These are phyloP conservation scores for Narthecium ossifragum DNA, from an alignment of 106 monocot genomes.

Conservation along the genomic window DNA sequence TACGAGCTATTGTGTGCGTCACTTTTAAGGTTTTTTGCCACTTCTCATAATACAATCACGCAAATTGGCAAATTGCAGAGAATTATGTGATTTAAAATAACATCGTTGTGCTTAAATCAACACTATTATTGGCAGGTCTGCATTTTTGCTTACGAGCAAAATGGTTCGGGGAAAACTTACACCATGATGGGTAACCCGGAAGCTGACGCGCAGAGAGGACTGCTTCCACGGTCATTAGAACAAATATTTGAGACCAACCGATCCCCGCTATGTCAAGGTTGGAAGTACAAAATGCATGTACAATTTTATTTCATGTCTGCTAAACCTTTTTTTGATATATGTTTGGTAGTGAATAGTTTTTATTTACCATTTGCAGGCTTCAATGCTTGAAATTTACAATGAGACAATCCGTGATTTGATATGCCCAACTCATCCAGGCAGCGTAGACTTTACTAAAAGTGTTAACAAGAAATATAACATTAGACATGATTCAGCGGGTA, in stretches of 20 bases:
- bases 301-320: too few relatives aligned
- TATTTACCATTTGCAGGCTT: slow-evolving; percentile 38
- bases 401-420: slow-evolving; percentile 86
- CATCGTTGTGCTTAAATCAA: too few relatives aligned
- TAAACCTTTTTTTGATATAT: too few relatives aligned
- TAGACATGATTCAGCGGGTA: slow-evolving; percentile 75
- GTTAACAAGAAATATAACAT: slow-evolving; percentile 67
- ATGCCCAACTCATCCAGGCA: slow-evolving; percentile 15
- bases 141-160: slow-evolving; percentile 98
- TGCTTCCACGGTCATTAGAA: slow-evolving; percentile 86
- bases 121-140: slow-evolving; percentile 74
- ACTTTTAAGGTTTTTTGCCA: too few relatives aligned
- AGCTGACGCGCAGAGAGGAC: slow-evolving; percentile 47
- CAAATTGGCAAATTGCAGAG: too few relatives aligned
- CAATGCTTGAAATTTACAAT: slow-evolving; percentile 94
- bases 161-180: slow-evolving; percentile 96
- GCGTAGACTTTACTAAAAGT: slow-evolving; percentile 26
- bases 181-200: slow-evolving; percentile 91
- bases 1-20: too few relatives aligned
- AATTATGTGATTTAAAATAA: too few relatives aligned
- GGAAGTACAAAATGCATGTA: slow-evolving; percentile 94
- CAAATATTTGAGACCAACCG: slow-evolving; percentile 78
- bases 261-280: slow-evolving; percentile 58
- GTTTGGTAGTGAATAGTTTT: too few relatives aligned
- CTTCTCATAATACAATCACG: too few relatives aligned